Conservation (phyloP, 306 rosid species). For the Astragalus membranaceus region DNA sequence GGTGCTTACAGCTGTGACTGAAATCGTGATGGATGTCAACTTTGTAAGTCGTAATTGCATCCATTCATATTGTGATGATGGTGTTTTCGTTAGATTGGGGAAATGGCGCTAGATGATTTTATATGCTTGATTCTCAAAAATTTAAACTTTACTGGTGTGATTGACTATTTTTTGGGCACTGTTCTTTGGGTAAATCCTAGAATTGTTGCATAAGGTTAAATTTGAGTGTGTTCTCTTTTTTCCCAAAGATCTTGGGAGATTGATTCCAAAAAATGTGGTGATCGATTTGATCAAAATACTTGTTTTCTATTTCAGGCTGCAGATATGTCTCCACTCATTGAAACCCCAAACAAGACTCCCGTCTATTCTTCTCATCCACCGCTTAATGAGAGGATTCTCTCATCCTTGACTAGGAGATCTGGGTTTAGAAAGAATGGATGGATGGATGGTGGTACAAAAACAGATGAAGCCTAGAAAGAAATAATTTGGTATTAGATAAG, state of each 20-base stretch:
- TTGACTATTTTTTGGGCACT: too few species aligned
- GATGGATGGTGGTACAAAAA: too few species aligned
- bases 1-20: background rate
- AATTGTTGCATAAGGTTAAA: background rate
- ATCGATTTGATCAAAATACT: background rate
- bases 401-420: too few species aligned
- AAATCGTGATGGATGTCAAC: background rate
- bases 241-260: background rate
- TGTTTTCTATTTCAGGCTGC: conserved; percentile 23
- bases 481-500: too few species aligned
- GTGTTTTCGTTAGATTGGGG: background rate
- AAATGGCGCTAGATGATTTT: background rate
- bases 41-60: conserved; percentile 10
- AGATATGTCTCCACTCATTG: conserved; percentile 72
- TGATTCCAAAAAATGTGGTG: background rate
- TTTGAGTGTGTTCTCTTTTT: background rate
- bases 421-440: too few species aligned
- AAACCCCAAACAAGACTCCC: conserved; percentile 38
- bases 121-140: background rate
- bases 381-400: too few species aligned
- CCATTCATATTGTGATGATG: background rate
- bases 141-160: background rate
- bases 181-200: too few species aligned
- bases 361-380: conserved; percentile 14
- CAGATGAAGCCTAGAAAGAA: too few species aligned